These are phyloP conservation scores for Achlya hypogyna DNA, from an alignment of 352 stramenopile species.

Conservation along the genomic window DNA sequence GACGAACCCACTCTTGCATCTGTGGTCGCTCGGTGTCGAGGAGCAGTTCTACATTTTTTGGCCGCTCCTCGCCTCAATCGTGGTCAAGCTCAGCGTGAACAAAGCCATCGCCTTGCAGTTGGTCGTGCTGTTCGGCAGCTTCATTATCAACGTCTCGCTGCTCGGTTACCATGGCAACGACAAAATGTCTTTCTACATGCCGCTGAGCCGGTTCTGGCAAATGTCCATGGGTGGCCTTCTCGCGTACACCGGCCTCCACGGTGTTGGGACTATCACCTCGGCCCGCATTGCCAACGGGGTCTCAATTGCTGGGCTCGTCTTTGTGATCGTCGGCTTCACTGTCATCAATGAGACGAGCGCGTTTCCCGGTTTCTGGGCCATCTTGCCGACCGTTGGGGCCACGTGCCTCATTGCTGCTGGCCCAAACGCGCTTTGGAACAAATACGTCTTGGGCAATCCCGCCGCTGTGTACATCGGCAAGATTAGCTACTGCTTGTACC, in stretches of 20 bases:
- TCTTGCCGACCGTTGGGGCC: conserved; percentile 1
- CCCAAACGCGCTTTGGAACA: neutral
- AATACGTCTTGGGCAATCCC: neutral
- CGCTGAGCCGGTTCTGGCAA: conserved; percentile 16
- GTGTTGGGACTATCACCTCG: neutral
- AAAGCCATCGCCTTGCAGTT: neutral
- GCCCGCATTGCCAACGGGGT: neutral
- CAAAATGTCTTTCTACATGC: conserved; percentile 17
- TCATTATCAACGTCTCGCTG: neutral
- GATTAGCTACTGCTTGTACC: conserved; percentile 19
- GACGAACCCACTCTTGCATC: conserved; percentile 11
- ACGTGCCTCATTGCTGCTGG: neutral
- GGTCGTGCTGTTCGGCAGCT: neutral
- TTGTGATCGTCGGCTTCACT: neutral
- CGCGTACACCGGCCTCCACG: neutral
- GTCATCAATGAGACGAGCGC: neutral
- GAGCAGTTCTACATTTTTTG: conserved; percentile 16
- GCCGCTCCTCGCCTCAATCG: neutral
- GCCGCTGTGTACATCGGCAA: conserved; percentile 12
- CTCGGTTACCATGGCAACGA: neutral
- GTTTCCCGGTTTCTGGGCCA: conserved; percentile 9
- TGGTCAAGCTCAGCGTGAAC: neutral
- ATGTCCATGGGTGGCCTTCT: conserved; percentile 12
- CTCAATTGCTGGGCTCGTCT: neutral
- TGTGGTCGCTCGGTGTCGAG: conserved; percentile 15